These are phyloP conservation scores for Metschnikowia baotianmanensis DNA, from an alignment of 805 yeast genomes.

Conservation along the genomic window DNA sequence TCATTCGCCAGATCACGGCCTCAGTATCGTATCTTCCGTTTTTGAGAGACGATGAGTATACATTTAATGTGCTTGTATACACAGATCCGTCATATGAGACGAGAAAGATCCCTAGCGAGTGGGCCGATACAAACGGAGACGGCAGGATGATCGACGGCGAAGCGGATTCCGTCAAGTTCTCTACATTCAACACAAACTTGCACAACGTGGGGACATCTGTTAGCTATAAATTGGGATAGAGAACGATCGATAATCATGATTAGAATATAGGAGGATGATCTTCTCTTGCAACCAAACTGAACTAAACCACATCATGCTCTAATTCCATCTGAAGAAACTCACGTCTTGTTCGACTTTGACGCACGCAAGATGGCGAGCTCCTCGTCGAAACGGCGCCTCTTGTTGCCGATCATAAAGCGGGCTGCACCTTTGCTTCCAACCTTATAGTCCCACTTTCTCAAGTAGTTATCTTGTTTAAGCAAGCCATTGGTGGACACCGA, in stretches of 20 bases:
- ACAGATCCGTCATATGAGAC: constrained; percentile 55
- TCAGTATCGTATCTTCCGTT: constrained; percentile 83
- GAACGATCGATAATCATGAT: not conserved
- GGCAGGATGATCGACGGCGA: constrained; percentile 50
- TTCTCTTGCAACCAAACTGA: too few relatives aligned
- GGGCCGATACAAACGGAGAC: constrained; percentile 72
- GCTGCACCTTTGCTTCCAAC: constrained; percentile 40
- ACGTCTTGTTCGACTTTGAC: constrained; percentile 6
- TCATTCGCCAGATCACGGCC: constrained; percentile 85
- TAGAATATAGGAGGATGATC: not conserved
- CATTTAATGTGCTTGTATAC: constrained; percentile 82
- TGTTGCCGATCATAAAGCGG: constrained; percentile 53
- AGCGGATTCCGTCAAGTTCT: constrained; percentile 67
- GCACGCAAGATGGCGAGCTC: constrained; percentile 28
- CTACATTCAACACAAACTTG: constrained; percentile 61
- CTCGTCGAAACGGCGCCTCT: constrained; percentile 43
- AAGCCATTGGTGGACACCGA: constrained; percentile 24
- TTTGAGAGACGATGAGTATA: constrained; percentile 52
- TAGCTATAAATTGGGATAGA: constrained; percentile 43
- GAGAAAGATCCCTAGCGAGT: constrained; percentile 69
- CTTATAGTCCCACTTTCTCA: constrained; percentile 44
- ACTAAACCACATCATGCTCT: not conserved
- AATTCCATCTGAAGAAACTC: not conserved
- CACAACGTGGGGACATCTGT: constrained; percentile 77
- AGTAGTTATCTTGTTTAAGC: constrained; percentile 45